These are phyloP conservation scores for Rosa persica DNA, from an alignment of 306 rosid genomes.

Conservation along the genomic window DNA sequence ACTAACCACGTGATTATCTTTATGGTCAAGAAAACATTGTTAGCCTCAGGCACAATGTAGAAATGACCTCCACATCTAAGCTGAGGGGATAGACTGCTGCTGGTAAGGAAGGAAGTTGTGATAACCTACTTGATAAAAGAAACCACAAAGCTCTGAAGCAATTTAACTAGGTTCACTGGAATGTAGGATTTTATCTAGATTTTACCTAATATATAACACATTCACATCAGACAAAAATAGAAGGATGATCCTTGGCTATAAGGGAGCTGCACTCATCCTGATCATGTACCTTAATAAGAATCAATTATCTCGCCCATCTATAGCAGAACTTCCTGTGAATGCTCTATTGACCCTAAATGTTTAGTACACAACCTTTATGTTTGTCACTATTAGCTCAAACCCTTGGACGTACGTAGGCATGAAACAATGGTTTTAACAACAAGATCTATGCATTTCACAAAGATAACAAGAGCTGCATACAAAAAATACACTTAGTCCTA, in stretches of 20 bases:
- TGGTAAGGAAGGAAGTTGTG: background rate
- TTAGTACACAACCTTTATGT: background rate
- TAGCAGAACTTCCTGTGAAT: background rate
- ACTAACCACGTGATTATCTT: background rate
- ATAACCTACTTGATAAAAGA: background rate
- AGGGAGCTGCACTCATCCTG: background rate
- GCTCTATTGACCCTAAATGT: background rate
- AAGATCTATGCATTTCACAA: background rate
- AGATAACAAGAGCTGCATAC: background rate
- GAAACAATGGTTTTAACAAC: background rate
- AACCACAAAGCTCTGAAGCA: background rate
- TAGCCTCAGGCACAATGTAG: background rate
- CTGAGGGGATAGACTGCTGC: background rate
- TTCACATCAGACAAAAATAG: background rate
- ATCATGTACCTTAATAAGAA: background rate
- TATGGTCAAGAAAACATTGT: background rate
- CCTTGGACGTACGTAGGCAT: background rate
- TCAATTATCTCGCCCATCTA: background rate
- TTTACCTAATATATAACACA: background rate
- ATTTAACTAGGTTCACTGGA: background rate
- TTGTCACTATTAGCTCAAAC: background rate
- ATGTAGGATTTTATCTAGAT: background rate
- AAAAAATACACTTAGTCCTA: background rate
- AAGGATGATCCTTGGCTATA: background rate
- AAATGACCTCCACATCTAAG: no score